Percentiles rank a stretch among this genome's conserved stretches.
phyloP scores from a whole-genome alignment of 2,329 filamentous ascomycete species.

The Alternaria arbusti region DNA sequence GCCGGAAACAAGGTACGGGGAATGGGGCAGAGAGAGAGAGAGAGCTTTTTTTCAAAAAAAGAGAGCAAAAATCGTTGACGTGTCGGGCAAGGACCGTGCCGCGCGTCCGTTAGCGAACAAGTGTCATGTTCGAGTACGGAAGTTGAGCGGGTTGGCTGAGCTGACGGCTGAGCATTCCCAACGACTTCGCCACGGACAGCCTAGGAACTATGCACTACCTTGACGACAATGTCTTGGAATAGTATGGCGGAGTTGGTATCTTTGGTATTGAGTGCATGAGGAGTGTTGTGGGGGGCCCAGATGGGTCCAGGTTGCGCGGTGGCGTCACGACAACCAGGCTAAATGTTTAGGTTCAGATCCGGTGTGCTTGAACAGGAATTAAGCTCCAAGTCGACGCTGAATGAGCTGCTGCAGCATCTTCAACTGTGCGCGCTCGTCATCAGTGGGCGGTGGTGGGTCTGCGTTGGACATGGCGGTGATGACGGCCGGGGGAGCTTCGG shows the following conservation, averaged over 20 bases:
- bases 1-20: not conserved
- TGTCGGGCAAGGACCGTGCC: slow-evolving; percentile 15
- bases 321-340: slow-evolving; percentile 26
- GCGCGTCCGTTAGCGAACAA: slow-evolving; percentile 20
- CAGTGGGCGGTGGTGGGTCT: slow-evolving; percentile 31
- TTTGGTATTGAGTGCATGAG: slow-evolving; percentile 15
- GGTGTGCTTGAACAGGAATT: slow-evolving; percentile 20
- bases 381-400: slow-evolving; percentile 37
- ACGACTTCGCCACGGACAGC: slow-evolving; percentile 8
- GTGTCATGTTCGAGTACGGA: slow-evolving; percentile 21
- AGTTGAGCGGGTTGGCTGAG: slow-evolving; percentile 5
- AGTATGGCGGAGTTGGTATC: not conserved
- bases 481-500: slow-evolving; percentile 48
- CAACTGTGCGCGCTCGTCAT: slow-evolving; percentile 38
- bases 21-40: not conserved
- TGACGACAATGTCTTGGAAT: not conserved
- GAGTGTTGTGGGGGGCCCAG: slow-evolving; percentile 21
- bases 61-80: slow-evolving; percentile 5
- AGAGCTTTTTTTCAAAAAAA: not conserved
- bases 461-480: slow-evolving; percentile 37
- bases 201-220: not conserved
- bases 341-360: slow-evolving; percentile 20
- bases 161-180: slow-evolving; percentile 6
- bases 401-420: slow-evolving; percentile 43
- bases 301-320: slow-evolving; percentile 23